Conservation (phyloP, 2,329 filamentous ascomycete genomes). For the Alternaria viburni region DNA sequence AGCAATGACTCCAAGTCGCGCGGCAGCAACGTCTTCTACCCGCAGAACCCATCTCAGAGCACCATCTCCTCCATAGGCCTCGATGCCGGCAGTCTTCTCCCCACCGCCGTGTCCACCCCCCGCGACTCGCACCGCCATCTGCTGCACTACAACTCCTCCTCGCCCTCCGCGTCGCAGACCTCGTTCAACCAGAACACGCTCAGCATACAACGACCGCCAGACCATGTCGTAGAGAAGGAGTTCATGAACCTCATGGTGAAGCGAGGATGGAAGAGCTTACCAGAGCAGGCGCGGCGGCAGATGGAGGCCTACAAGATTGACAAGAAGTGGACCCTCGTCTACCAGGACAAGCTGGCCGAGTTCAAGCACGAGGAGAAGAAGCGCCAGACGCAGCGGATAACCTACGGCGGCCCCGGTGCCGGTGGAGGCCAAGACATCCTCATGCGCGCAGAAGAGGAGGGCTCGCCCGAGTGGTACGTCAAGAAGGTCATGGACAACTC, state of each 20-base stretch:
- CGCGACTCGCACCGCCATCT: conserved; percentile 52
- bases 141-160: conserved; percentile 52
- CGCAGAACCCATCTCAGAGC: conserved; percentile 65
- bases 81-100: conserved; percentile 48
- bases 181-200: conserved; percentile 62
- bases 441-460: conserved; percentile 87
- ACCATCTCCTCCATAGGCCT: conserved; percentile 55
- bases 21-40: conserved; percentile 54
- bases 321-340: conserved; percentile 97
- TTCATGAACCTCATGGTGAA: conserved; percentile 96
- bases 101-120: conserved; percentile 47
- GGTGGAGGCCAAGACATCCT: conserved; percentile 63
- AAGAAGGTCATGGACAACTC: conserved; percentile 95
- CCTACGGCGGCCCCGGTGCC: conserved; percentile 56
- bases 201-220: conserved; percentile 73
- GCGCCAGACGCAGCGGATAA: conserved; percentile 72
- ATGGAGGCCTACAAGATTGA: conserved; percentile 94
- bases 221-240: conserved; percentile 85
- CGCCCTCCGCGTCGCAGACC: conserved; percentile 56
- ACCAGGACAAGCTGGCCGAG: conserved; percentile 92
- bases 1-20: conserved; percentile 67
- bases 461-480: conserved; percentile 97
- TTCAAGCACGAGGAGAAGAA: conserved; percentile 94
- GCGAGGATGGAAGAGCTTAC: conserved; percentile 94
- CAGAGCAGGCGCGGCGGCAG: conserved; percentile 90